Conservation (phyloP, 1,284 basidiomycete genomes). For the Malassezia psittaci region DNA sequence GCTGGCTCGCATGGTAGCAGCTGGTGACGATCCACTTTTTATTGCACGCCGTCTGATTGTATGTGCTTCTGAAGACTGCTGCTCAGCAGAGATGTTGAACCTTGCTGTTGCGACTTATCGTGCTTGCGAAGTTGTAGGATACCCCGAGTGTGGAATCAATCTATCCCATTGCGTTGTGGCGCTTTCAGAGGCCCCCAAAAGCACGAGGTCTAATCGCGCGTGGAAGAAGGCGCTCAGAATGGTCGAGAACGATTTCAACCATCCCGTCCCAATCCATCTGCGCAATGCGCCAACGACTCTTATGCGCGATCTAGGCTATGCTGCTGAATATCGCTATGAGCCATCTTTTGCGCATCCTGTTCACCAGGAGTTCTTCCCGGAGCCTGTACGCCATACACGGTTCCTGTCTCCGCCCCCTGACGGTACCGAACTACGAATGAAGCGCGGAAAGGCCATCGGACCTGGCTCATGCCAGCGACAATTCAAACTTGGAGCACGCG, state of each 20-base stretch:
- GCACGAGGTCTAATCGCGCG: slow-evolving; percentile 54
- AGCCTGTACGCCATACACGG: slow-evolving; percentile 45
- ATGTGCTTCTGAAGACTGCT: slow-evolving; percentile 74
- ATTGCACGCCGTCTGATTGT: slow-evolving; percentile 71
- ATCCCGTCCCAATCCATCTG: slow-evolving; percentile 64
- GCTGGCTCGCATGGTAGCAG: slow-evolving; percentile 49
- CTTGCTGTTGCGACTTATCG: slow-evolving; percentile 36
- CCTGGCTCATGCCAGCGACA: slow-evolving; percentile 37
- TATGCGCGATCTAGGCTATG: slow-evolving; percentile 70
- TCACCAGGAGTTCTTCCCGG: slow-evolving; percentile 51
- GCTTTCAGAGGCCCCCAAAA: slow-evolving; percentile 71
- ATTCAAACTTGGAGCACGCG: slow-evolving; percentile 29
- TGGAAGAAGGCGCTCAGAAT: slow-evolving; percentile 35
- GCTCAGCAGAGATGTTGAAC: slow-evolving; percentile 57
- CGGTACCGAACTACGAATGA: not conserved
- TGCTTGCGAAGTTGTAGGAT: slow-evolving; percentile 58
- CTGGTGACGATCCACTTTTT: slow-evolving; percentile 80
- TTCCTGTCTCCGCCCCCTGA: slow-evolving; percentile 55
- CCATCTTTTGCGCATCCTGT: slow-evolving; percentile 60
- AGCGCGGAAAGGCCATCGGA: slow-evolving; percentile 7
- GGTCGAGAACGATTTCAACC: slow-evolving; percentile 32
- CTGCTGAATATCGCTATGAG: slow-evolving; percentile 56
- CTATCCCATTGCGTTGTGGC: slow-evolving; percentile 71
- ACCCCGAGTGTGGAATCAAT: slow-evolving; percentile 54
- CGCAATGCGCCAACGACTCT: slow-evolving; percentile 77